Evolutionary conservation across 768 basidiomycete species (phyloP), one percentile per base, ranked within the genome.

Genomic region (Russula sp.): DNA sequence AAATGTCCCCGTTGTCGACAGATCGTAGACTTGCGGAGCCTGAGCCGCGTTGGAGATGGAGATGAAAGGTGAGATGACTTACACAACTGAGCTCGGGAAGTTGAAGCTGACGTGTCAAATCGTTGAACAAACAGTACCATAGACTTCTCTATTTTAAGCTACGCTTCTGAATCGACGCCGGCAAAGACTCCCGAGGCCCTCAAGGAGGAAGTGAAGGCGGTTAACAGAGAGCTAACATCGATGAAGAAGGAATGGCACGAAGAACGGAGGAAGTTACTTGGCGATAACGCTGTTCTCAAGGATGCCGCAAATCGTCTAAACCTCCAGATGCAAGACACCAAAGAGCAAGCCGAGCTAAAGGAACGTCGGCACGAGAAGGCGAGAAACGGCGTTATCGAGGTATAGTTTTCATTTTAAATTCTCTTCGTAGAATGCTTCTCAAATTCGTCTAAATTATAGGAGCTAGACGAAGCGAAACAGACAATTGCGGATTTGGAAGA

Each of bases 211-310:
- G 73, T 92, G 53, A 81, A 79, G 61, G 75, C 79, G 6, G 85
- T 90, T 61, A 89, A 89, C 63, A 65, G 73, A 3, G 83, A 92
- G 66, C 78, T 92, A 32, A 80, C 81, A 22, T 74, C 75, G 42
- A 82, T 93, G 78, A 88, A 82, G 76, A 79, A 77, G 51, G 78
- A 83, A 71, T 92, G 90, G 90, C 81, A 82, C 30, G 77, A 80
- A n/a, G 89, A 90, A 70, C 84, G 81, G 71, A 77, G 75, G 38
- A 78, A 81, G 59, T 77, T 92, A 16, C 71, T 87, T 30, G 87
- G 82, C 54, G 88, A 93, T 74, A 90, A 87, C 56, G 85, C 83
- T 2, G 81, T 83, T 49, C 81, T 94, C 36, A 86, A 90, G 70
- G 84, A 90, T 65, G 80, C 86, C 8, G 81, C 90, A 0, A 84